Evolutionary conservation across 1,139 yeast species (phyloP).

Genomic region (Blastobotrys arbuscula): DNA sequence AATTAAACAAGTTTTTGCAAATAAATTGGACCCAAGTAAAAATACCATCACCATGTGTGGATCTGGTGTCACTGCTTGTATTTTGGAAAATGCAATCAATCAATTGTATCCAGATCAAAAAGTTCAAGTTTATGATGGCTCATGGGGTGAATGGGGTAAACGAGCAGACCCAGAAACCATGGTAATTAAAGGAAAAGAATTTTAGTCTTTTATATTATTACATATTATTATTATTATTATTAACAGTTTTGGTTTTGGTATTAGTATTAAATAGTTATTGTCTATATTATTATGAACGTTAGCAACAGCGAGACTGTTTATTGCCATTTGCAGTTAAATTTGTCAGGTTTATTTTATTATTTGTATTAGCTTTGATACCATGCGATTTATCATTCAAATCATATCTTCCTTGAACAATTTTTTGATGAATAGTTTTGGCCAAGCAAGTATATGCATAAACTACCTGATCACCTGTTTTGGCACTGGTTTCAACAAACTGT

Average conservation of each 20-base stretch:
- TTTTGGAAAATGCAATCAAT: slow-evolving; percentile 65
- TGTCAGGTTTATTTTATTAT: slow-evolving; percentile 22
- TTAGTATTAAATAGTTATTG: background rate
- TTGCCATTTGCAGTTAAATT: slow-evolving; percentile 8
- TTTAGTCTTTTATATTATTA: background rate
- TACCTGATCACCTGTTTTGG: slow-evolving; percentile 82
- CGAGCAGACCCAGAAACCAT: slow-evolving; percentile 28
- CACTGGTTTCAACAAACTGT: slow-evolving; percentile 91
- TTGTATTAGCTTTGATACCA: slow-evolving; percentile 26
- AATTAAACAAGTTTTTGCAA: slow-evolving; percentile 43
- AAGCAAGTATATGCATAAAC: slow-evolving; percentile 83
- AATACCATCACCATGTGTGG: slow-evolving; percentile 81
- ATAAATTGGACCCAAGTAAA: slow-evolving; percentile 41
- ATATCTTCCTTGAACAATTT: slow-evolving; percentile 31
- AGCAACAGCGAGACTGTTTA: slow-evolving; percentile 1
- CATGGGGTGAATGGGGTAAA: slow-evolving; percentile 67
- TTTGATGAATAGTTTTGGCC: slow-evolving; percentile 55
- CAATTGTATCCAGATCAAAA: slow-evolving; percentile 46
- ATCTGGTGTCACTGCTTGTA: slow-evolving; percentile 90
- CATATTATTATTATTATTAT: too few relatives aligned
- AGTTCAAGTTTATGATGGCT: slow-evolving; percentile 81
- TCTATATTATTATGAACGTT: background rate
- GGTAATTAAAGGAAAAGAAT: slow-evolving; percentile 22
- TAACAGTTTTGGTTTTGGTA: background rate
- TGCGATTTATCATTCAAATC: slow-evolving; percentile 30